Evolutionary conservation across 208 protist species (phyloP).

Genomic region (Phytomonas serpens): DNA sequence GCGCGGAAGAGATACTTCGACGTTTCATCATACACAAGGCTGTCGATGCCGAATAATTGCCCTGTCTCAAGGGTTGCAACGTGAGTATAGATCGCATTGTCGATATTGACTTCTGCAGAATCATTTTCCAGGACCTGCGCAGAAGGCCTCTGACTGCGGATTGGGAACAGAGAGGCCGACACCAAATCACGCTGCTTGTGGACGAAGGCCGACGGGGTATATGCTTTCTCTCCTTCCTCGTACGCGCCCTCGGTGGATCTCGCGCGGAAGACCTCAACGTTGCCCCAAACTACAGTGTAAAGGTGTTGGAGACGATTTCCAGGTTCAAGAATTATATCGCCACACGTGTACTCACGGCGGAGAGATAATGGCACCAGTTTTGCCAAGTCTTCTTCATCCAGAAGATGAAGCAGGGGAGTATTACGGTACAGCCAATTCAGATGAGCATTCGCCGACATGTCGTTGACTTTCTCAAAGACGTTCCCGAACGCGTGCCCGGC

Average conservation of each 20-base stretch:
- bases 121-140: neutral
- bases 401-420: constrained; percentile 37
- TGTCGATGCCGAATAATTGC: constrained; percentile 64
- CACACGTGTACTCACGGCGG: constrained; percentile 56
- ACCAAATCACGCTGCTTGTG: neutral
- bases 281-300: constrained; percentile 61
- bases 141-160: neutral
- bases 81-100: constrained; percentile 31
- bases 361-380: constrained; percentile 31
- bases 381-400: constrained; percentile 33
- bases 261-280: constrained; percentile 58
- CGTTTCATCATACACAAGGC: constrained; percentile 46
- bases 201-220: constrained; percentile 10
- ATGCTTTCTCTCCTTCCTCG: constrained; percentile 13
- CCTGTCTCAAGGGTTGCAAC: constrained; percentile 42
- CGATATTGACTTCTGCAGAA: neutral
- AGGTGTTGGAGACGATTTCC: constrained; percentile 29
- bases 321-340: constrained; percentile 43
- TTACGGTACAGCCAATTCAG: constrained; percentile 52
- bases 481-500: neutral
- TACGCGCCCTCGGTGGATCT: constrained; percentile 20
- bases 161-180: neutral
- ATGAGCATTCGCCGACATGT: constrained; percentile 15
- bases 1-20: constrained; percentile 50
- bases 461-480: neutral